Conservation (phyloP, 805 yeast species). For the Candida sithepensis region DNA sequence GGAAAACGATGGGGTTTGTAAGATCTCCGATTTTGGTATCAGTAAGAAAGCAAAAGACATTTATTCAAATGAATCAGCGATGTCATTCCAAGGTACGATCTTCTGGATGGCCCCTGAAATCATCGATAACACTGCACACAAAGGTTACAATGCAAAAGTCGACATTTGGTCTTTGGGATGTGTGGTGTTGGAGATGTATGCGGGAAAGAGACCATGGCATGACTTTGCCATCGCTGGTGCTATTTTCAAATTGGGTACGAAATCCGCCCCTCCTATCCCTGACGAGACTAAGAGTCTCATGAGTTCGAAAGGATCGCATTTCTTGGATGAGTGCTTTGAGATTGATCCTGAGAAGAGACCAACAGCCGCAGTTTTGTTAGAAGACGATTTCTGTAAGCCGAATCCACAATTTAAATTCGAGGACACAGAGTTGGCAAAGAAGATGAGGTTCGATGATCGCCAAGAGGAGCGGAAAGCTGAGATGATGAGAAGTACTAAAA, state of each 20-base stretch:
- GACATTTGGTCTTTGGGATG: slow-evolving; percentile 99
- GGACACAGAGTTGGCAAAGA: slow-evolving; percentile 29
- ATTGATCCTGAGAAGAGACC: slow-evolving; percentile 83
- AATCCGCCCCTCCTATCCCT: slow-evolving; percentile 93
- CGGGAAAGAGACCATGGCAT: slow-evolving; percentile 97
- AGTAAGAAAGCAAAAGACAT: slow-evolving; percentile 83
- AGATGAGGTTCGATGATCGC: slow-evolving; percentile 25
- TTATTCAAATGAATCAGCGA: slow-evolving; percentile 85
- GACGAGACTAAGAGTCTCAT: slow-evolving; percentile 73
- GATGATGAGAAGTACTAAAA: slow-evolving; percentile 19
- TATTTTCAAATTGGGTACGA: slow-evolving; percentile 81
- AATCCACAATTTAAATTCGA: slow-evolving; percentile 26
- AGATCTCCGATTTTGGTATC: slow-evolving; percentile 95
- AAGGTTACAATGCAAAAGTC: slow-evolving; percentile 95
- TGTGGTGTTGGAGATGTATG: slow-evolving; percentile 95
- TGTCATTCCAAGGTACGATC: slow-evolving; percentile 93
- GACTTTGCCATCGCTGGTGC: slow-evolving; percentile 94
- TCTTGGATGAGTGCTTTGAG: slow-evolving; percentile 72
- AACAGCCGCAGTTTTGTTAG: slow-evolving; percentile 65
- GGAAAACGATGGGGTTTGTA: slow-evolving; percentile 90
- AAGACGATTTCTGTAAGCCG: slow-evolving; percentile 39
- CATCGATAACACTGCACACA: slow-evolving; percentile 76
- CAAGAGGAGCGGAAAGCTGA: slow-evolving; percentile 25
- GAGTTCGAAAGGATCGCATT: slow-evolving; percentile 61
- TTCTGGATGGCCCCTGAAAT: slow-evolving; percentile 99